Conservation (phyloP, 2,329 filamentous ascomycete genomes). For the Hypomyces perniciosus region DNA sequence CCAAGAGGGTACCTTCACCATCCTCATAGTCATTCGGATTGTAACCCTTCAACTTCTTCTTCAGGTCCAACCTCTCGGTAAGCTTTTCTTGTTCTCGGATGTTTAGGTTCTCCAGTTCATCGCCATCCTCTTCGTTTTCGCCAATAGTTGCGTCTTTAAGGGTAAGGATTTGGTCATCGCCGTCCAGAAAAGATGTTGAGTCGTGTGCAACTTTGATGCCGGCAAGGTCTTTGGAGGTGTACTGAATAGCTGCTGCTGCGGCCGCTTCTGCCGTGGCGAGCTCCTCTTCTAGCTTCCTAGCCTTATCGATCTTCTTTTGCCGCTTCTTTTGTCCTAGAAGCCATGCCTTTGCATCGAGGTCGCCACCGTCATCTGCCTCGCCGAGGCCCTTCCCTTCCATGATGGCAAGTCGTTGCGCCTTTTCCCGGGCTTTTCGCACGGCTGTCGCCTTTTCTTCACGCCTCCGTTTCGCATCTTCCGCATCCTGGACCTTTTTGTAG, state of each 20-base stretch:
- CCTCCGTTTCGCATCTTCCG: conserved; percentile 68
- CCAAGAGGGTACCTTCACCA: conserved; percentile 62
- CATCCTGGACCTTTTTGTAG: conserved; percentile 58
- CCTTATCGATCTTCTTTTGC: conserved; percentile 82
- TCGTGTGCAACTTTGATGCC: conserved; percentile 92
- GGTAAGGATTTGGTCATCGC: conserved; percentile 82
- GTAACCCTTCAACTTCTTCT: conserved; percentile 86
- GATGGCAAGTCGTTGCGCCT: conserved; percentile 66
- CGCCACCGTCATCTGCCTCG: conserved; percentile 60
- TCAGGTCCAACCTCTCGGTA: conserved; percentile 70
- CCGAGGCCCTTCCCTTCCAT: conserved; percentile 81
- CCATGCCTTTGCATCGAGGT: conserved; percentile 79
- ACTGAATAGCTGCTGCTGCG: conserved; percentile 58
- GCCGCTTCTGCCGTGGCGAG: conserved; percentile 67
- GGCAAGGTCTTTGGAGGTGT: conserved; percentile 78
- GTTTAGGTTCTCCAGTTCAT: conserved; percentile 77
- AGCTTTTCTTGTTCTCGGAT: conserved; percentile 67
- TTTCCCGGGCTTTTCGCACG: conserved; percentile 81
- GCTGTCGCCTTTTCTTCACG: conserved; percentile 76
- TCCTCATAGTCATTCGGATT: conserved; percentile 71
- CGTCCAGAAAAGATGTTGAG: conserved; percentile 71
- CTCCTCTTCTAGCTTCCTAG: conserved; percentile 67
- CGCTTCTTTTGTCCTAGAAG: conserved; percentile 85
- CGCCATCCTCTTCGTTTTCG: conserved; percentile 76
- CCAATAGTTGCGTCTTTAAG: conserved; percentile 90